Evolutionary conservation across 163 green algal species (phyloP), one percentile per base, ranked within the genome.

Genomic region (Scenedesmus sp.): DNA sequence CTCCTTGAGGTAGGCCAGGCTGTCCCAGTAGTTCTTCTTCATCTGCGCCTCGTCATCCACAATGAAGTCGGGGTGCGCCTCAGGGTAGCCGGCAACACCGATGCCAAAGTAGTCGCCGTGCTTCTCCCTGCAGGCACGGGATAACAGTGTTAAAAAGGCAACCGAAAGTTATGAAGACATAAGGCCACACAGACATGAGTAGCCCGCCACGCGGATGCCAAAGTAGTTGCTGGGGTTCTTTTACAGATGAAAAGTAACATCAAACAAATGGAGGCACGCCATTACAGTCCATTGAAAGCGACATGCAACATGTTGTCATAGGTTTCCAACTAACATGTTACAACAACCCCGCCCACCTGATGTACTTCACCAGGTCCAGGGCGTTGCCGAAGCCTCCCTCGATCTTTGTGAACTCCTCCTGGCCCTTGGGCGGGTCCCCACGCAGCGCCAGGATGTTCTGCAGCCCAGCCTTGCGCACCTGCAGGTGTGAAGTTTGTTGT

Each of bases 71-170:
- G 98, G 98, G 95, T 99, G 98, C 0, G 97, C 98, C 95, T 99
- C 98, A 3, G 98, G 98, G 94, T 99, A 99, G 20, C 98, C 98
- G 13, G 97, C 97, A n/a, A 99, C 97, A 60, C 93, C 95, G 87
- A 99, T 99, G 88, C 98, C 97, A 95, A 99, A 99, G 95, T 97
- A 97, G 92, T 99, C 97, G 20, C 98, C 98, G 92, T 98, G 95
- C 90, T 98, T 91, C 73, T 95, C 89, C 83, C 95, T 97, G 90
- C 76, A 90, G 15, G 7, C 59, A 46, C 83, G 62, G 1, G 59
- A 34, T 66, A 3, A 26, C 6, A 15, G 26, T 23, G 67, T 18
- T 79, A 7, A 79, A 79, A 70, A 70, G 10, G 10, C 10, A 70
- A 20, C 10, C 13, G 0, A 70, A 1, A 70, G n/a, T 15, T 1